A percentile compares a stretch with the other conserved stretches of the same genome.
These are phyloP conservation scores for Lentinus brumalis DNA, from an alignment of 768 basidiomycete species.

Conservation along the genomic window DNA sequence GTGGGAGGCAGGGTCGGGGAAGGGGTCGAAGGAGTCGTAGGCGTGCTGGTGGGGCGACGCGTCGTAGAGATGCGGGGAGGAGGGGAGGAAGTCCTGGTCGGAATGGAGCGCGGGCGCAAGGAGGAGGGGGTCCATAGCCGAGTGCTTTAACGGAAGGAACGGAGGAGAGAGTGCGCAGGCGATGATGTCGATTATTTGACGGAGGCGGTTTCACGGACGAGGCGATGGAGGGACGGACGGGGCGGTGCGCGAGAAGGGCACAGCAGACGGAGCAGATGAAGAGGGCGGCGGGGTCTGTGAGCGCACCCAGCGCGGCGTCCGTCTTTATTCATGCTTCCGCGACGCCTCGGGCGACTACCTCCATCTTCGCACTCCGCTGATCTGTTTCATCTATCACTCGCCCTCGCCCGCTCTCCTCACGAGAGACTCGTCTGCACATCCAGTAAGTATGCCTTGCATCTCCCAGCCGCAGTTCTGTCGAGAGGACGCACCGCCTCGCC, in stretches of 20 bases:
- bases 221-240: conserved; percentile 9
- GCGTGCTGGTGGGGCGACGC: conserved; percentile 27
- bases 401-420: background rate
- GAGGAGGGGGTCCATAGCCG: conserved; percentile 25
- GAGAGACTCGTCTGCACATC: background rate
- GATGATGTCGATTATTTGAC: conserved; percentile 26
- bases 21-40: conserved; percentile 45
- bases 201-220: conserved; percentile 17
- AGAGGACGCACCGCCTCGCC: conserved; percentile 9
- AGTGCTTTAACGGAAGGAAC: conserved; percentile 17
- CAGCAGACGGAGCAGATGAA: conserved; percentile 5
- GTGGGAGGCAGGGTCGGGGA: conserved; percentile 36
- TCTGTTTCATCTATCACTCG: conserved; percentile 22
- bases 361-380: conserved; percentile 23
- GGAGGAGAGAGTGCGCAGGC: conserved; percentile 17
- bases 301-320: background rate
- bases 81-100: conserved; percentile 16
- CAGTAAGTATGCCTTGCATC: background rate
- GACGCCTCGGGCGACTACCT: background rate
- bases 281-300: background rate
- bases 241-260: conserved; percentile 15
- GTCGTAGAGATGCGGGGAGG: conserved; percentile 25
- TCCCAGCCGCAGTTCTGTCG: background rate
- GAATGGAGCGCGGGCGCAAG: conserved; percentile 15
- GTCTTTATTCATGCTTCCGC: conserved; percentile 10